Percentiles rank a stretch among this genome's conserved stretches.
Conservation (phyloP, 2,329 filamentous ascomycete species). For the Claviceps africana region DNA sequence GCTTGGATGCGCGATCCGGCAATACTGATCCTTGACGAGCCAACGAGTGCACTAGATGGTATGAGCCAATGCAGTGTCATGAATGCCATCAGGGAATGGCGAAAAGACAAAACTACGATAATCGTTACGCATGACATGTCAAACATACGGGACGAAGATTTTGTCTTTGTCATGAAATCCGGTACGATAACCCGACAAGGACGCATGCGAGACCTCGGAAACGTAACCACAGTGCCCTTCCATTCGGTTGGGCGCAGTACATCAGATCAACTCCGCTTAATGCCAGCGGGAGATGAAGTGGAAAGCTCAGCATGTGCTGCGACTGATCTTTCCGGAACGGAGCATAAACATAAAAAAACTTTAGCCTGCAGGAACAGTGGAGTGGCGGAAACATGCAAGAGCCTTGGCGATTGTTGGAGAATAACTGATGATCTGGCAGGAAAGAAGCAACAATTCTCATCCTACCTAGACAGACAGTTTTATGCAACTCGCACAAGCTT, state of each 20-base stretch:
- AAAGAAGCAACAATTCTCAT: constrained; percentile 2
- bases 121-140: constrained; percentile 84
- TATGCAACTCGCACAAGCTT: background rate
- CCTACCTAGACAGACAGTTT: constrained; percentile 4
- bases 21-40: constrained; percentile 76
- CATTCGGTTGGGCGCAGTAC: background rate
- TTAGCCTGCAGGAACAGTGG: background rate
- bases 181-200: constrained; percentile 58
- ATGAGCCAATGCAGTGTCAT: constrained; percentile 54
- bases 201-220: background rate
- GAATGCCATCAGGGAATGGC: constrained; percentile 63
- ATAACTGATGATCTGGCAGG: background rate
- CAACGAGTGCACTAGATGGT: constrained; percentile 76
- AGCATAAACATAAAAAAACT: background rate
- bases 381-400: constrained; percentile 33
- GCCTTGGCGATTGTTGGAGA: constrained; percentile 26
- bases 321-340: background rate
- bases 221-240: background rate
- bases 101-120: constrained; percentile 70
- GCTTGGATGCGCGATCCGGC: constrained; percentile 64
- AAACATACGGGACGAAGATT: constrained; percentile 60
- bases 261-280: background rate
- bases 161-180: constrained; percentile 64
- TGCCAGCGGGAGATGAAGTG: too few species aligned
- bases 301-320: too few species aligned